Evolutionary conservation across 2,329 filamentous ascomycete species (phyloP).

Genomic region (Ascochyta rabiei): DNA sequence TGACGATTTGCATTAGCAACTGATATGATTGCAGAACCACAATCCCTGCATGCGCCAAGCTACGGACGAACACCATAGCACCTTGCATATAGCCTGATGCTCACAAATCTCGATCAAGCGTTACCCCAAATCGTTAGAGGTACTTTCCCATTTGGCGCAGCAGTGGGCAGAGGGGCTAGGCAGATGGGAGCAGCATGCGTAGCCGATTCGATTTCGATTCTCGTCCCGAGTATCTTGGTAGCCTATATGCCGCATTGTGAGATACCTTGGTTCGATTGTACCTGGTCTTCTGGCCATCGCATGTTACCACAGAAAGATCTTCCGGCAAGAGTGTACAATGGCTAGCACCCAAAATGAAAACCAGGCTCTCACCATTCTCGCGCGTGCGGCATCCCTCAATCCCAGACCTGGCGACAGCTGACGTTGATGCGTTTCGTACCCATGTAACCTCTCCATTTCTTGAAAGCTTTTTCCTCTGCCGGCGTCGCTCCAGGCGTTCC

Average conservation of each 20-base stretch:
- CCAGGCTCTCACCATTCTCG: not conserved
- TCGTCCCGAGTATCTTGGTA: not conserved
- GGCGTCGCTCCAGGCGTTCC: constrained; percentile 41
- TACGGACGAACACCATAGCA: not conserved
- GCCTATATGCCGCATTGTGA: not conserved
- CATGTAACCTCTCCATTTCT: constrained; percentile 50
- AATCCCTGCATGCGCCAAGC: not conserved
- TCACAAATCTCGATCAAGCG: not conserved
- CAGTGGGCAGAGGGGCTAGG: not conserved
- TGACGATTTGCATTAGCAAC: not conserved
- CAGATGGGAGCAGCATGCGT: no score
- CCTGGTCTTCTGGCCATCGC: not conserved
- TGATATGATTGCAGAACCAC: not conserved
- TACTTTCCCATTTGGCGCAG: not conserved
- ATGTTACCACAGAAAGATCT: not conserved
- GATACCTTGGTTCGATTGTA: not conserved
- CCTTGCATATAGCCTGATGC: not conserved
- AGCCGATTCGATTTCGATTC: not conserved
- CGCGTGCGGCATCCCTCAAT: constrained; percentile 21
- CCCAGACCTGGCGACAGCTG: constrained; percentile 50
- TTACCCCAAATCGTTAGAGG: not conserved
- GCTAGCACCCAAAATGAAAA: not conserved
- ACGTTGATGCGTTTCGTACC: constrained; percentile 49
- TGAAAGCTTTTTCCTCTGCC: constrained; percentile 42
- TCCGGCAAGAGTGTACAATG: not conserved